Base-by-base conservation (phyloP, 345 rosid genomes). In the Theobroma cacao region DNA sequence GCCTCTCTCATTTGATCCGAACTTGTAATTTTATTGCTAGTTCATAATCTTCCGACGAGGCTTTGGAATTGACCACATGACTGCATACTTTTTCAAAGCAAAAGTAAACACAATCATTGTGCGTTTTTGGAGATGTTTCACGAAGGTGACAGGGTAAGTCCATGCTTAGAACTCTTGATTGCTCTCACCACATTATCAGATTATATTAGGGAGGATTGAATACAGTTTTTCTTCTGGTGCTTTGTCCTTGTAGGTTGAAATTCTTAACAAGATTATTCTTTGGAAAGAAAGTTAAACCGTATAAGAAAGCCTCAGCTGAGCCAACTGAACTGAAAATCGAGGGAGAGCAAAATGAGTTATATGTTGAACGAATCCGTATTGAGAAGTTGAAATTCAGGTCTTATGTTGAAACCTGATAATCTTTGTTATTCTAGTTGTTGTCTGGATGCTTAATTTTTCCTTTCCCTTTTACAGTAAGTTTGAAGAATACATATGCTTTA, bases 31-130 rank as follows among this genome's bases (percentile, higher is more conserved):
- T 34, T 72, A 28, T 80, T 72, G 40, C 24, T 63, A 90, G 97
- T 92, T 81, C 80, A 75, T 94, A 43, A 83, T 91, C 79, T 94
- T 94, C 84, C 80, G 95, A 64, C 91, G 95, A 56, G 97, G 98
- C 56, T 84, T 92, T 85, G 95, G 97, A 67, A 89, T 89, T 40
- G 98, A 92, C 85, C 88, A 82, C 1, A 84, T 76, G 84, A 87
- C 83, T 43, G 89, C 83, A 79, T 94, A 78, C 78, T 91, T 91
- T 79, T 24, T 91, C 76, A 70, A 67, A 76, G 81, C 78, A 64
- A 94, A 94, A 84, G 36, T 88, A 18, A 75, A 91, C 77, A 87
- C 85, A n/a, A 86, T 94, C 63, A 78, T 92, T 76, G 50, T 84
- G 15, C 90, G 92, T 34, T 50, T 87, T 33, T 91, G 93, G 93